Base-by-base conservation (phyloP, 192 early-diverging fungal species). In the Allomyces javanicus region DNA sequence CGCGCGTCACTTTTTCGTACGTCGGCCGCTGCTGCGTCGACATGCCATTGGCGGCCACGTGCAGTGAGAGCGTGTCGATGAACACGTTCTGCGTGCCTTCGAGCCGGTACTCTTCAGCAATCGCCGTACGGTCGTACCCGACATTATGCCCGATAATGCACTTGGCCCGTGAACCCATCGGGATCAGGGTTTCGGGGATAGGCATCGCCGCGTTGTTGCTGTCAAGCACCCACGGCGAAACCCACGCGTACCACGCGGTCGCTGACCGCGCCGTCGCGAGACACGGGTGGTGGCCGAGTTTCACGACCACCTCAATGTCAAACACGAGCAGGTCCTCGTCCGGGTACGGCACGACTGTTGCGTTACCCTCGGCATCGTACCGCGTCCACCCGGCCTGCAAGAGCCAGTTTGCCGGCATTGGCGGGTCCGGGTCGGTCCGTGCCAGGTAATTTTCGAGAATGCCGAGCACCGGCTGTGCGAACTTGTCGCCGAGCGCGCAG, bases 61-160 rank as follows among this genome's bases (percentile, higher is more conserved):
- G 96, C 62, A 98, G 76, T 68, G 86, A 88, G 86, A 98, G 87
- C 1, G 96, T 98, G 72, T 98, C 96, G 10, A 98, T 61, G 71
- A 84, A 96, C 22, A 75, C 77, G 22, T 81, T 76, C 11, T 73
- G 69, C 11, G 85, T 77, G 12, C 72, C 67, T n/a, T 80, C 73
- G 4, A 85, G 19, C 40, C 68, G 73, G 67, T 96, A 96, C 72
- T 94, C 96, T 64, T 95, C 93, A 63, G 80, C 75, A 25, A 96
- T 80, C 9, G 91, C 78, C 14, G 90, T 89, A 7, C 93, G 83
- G 73, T 98, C 96, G 68, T 85, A 98, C 4, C 89, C 86, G 9
- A 96, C 86, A 65, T 94, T 90, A 75, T 98, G 96, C 0, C 96
- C 96, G 23, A 98, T 78, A 10, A 93, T 69, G 2, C 93, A 62